These are phyloP conservation scores for Claviceps arundinis DNA, from an alignment of 2,329 filamentous ascomycete genomes.

Conservation along the genomic window DNA sequence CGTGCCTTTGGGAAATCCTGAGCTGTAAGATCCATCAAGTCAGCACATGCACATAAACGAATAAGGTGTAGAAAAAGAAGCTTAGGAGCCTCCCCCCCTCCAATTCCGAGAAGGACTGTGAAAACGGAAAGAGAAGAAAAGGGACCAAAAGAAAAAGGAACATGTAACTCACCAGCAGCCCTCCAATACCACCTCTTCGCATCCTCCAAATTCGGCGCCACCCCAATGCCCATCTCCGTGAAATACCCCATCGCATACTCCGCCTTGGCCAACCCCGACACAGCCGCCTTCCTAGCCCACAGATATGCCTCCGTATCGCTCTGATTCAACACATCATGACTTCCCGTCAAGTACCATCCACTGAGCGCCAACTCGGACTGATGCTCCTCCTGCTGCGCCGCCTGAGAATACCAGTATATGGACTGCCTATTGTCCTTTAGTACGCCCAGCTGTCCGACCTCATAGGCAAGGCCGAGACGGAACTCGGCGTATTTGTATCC, in stretches of 20 bases:
- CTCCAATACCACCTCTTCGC: conserved; percentile 97
- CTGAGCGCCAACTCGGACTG: conserved; percentile 75
- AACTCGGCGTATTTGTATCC: conserved; percentile 95
- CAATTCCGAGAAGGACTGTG: no score
- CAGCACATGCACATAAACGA: background rate
- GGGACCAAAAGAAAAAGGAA: background rate
- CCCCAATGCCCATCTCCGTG: conserved; percentile 87
- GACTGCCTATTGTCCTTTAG: conserved; percentile 70
- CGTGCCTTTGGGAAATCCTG: conserved; percentile 91
- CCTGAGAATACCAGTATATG: conserved; percentile 88
- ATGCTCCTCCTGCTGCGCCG: conserved; percentile 86
- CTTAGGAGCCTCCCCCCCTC: no score
- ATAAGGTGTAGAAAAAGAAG: no score
- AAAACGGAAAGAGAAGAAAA: background rate
- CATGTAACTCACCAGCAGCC: conserved; percentile 57
- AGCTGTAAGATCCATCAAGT: conserved; percentile 35
- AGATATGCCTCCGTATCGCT: conserved; percentile 94
- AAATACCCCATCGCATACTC: conserved; percentile 98
- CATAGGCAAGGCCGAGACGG: conserved; percentile 73
- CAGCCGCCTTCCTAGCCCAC: conserved; percentile 89
- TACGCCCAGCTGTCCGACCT: conserved; percentile 76
- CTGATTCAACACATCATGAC: conserved; percentile 74
- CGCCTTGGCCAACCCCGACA: conserved; percentile 77
- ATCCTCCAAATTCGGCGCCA: conserved; percentile 76
- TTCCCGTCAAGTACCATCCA: conserved; percentile 92